Evolutionary conservation across 257 asterid genomes (phyloP).

Genomic region (Voacanga thouarsii): DNA sequence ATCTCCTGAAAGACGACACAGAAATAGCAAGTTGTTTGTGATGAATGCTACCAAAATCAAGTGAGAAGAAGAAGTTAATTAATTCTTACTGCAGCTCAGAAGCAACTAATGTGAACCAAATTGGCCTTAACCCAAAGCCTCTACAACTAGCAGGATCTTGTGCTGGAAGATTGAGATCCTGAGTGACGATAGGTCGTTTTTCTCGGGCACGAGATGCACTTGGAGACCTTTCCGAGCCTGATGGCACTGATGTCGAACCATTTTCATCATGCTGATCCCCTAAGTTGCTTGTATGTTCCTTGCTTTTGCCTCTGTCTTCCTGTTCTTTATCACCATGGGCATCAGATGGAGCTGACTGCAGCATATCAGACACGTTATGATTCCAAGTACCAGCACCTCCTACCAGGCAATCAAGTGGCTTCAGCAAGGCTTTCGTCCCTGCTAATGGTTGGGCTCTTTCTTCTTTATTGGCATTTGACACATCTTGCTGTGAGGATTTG

Average conservation of each 20-base stretch:
- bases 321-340: not conserved
- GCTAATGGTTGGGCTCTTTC: not conserved
- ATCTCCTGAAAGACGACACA: conserved; percentile 7
- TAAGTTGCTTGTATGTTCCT: not conserved
- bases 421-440: conserved; percentile 4
- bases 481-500: conserved; percentile 1
- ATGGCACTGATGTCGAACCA: not conserved
- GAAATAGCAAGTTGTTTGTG: not conserved
- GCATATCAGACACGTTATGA: not conserved
- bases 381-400: not conserved
- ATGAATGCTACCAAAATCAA: not conserved
- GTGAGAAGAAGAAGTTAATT: not conserved
- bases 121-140: not conserved
- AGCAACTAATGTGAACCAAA: conserved; percentile 31
- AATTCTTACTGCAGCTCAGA: conserved; percentile 25
- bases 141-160: not conserved
- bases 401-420: conserved; percentile 8
- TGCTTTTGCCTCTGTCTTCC: not conserved
- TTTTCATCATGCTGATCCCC: not conserved
- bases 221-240: not conserved
- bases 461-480: not conserved
- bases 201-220: not conserved
- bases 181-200: conserved; percentile 6
- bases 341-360: not conserved
- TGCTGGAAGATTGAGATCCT: conserved; percentile 20